A percentile compares a stretch with the other conserved stretches of the same genome.
Conservation (phyloP, 1,284 basidiomycete species). For the Pholiota adiposa region DNA sequence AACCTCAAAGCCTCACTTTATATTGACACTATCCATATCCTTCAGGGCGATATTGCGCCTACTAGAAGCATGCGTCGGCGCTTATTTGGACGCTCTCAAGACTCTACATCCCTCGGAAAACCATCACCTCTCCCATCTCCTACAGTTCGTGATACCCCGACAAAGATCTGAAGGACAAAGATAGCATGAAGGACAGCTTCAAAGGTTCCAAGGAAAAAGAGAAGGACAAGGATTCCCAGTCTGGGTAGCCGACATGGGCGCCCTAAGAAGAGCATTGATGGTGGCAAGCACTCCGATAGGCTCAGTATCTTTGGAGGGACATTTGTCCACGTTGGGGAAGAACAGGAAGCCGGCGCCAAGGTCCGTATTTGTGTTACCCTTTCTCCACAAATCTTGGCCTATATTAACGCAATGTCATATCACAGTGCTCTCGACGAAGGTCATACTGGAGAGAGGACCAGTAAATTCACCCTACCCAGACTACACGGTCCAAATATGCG, state of each 20-base stretch:
- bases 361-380: constrained; percentile 42
- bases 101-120: constrained; percentile 45
- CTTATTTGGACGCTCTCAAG: constrained; percentile 63
- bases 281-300: constrained; percentile 57
- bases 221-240: constrained; percentile 31
- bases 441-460: constrained; percentile 33
- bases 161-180: constrained; percentile 24
- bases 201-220: constrained; percentile 31
- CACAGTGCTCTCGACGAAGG: constrained; percentile 24
- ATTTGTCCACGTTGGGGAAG: constrained; percentile 61
- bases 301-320: constrained; percentile 78
- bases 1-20: neutral
- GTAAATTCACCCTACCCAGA: constrained; percentile 53
- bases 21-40: constrained; percentile 10
- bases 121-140: constrained; percentile 29
- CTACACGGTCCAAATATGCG: constrained; percentile 45
- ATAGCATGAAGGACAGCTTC: constrained; percentile 15
- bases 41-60: constrained; percentile 50
- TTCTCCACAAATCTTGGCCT: neutral
- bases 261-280: constrained; percentile 55
- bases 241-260: constrained; percentile 45
- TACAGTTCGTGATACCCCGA: constrained; percentile 24
- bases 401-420: constrained; percentile 5
- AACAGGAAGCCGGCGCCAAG: constrained; percentile 81
- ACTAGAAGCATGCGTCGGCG: constrained; percentile 47